Evolutionary conservation across 106 monocot genomes (phyloP), one percentile per base, ranked within the genome.

Genomic region (Platanthera guangdongensis): DNA sequence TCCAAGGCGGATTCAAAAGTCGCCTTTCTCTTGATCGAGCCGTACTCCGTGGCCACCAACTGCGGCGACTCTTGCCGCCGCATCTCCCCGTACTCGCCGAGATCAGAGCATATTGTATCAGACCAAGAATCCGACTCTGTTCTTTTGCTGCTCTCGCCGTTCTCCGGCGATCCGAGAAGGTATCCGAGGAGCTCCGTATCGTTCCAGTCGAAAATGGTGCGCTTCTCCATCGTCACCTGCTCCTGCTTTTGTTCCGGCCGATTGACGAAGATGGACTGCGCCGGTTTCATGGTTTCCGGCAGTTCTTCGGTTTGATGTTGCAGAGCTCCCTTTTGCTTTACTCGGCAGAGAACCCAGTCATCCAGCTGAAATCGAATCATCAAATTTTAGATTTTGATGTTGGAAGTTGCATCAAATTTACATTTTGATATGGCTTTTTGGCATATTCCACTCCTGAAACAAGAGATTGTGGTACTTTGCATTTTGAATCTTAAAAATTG

Each of bases 281-380:
- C 6, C 9, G 67, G 11, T 28, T 7, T 22, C 39, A 14, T 8
- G 12, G 53, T 10, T 53, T 3, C 50, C 47, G 2, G 52, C 8
- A 6, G 52, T 3, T 68, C 70, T 7, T 54, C 52, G 52, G 15
- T 21, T 25, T 78, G 21, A 1, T 10, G 2, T 15, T 21, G 68
- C 14, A 53, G 22, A 25, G 32, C 46, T 1, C 78, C 78, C 21
- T 79, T 79, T 15, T 72, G 71, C 52, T 57, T 28, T 13, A 79
- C 78, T 71, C 78, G 78, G 57, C 78, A 79, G 39, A 79, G 72
- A 21, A 79, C 78, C 71, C 78, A 79, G 13, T 72, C 78, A 47
- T 79, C 78, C 57, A 79, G 57, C 78, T 79, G 78, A 67, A 19
- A 59, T 15, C 7, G n/a, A 59, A 6, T 6, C 7, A 59, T 39